Evolutionary conservation across 495 filamentous ascomycete genomes (phyloP).

Genomic region (Neurospora discreta): DNA sequence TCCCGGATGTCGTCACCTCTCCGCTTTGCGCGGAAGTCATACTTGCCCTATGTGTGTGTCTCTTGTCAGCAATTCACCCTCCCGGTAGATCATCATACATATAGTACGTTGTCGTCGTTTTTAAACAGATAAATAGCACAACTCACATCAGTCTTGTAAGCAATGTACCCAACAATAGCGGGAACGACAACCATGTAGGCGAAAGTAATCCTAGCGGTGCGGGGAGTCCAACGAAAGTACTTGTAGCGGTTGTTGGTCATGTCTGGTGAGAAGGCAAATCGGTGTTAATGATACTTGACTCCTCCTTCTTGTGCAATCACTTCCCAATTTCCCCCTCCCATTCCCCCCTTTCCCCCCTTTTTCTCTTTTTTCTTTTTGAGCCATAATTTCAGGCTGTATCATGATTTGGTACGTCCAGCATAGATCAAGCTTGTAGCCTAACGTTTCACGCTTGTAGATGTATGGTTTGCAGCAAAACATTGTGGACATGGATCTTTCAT

Average conservation of each 20-base stretch:
- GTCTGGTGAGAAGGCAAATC: constrained; percentile 38
- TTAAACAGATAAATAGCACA: background rate
- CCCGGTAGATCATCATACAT: background rate
- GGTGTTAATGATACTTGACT: background rate
- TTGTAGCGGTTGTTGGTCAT: constrained; percentile 80
- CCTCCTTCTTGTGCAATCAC: background rate
- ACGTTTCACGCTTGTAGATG: background rate
- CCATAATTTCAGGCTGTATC: background rate
- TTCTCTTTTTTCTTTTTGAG: background rate
- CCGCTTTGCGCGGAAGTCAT: constrained; percentile 73
- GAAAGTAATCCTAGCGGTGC: constrained; percentile 69
- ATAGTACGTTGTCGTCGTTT: background rate
- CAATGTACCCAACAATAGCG: constrained; percentile 52
- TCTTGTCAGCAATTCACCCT: background rate
- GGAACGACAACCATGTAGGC: constrained; percentile 65
- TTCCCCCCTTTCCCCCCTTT: no score
- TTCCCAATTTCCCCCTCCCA: background rate
- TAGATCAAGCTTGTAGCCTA: background rate
- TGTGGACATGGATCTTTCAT: background rate
- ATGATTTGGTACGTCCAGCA: background rate
- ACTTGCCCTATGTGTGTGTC: constrained; percentile 58
- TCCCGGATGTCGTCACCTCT: constrained; percentile 71
- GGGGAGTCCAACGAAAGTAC: constrained; percentile 86
- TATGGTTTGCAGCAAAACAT: background rate
- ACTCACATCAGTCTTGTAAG: constrained; percentile 74